phyloP scores from a whole-genome alignment of 345 rosid species.

The Gossypium bickii region DNA sequence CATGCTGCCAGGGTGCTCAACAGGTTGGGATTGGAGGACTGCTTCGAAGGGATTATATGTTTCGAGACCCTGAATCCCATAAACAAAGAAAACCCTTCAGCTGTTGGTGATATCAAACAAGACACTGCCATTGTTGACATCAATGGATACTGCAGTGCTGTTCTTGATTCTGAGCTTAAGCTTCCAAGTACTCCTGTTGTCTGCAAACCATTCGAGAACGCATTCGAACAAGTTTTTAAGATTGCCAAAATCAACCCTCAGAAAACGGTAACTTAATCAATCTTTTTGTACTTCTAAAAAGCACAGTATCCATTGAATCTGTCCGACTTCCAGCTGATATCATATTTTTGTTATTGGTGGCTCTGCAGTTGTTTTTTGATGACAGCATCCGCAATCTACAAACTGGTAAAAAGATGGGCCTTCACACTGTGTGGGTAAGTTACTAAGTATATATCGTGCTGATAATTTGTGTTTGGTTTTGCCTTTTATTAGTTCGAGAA shows the following conservation, averaged over 20 bases:
- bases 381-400: constrained; percentile 80
- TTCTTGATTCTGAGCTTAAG: constrained; percentile 23
- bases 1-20: constrained; percentile 69
- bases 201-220: constrained; percentile 84
- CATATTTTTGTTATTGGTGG: neutral
- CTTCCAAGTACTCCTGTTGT: constrained; percentile 63
- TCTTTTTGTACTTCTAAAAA: neutral
- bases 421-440: constrained; percentile 79
- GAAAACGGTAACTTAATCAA: constrained; percentile 53
- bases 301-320: neutral
- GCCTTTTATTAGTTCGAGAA: neutral
- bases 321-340: neutral
- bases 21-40: constrained; percentile 82
- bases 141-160: constrained; percentile 27
- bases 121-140: constrained; percentile 36
- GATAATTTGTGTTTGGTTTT: neutral
- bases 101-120: constrained; percentile 11
- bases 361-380: constrained; percentile 78
- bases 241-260: constrained; percentile 65
- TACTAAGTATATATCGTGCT: neutral
- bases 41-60: constrained; percentile 81
- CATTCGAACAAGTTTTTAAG: constrained; percentile 68
- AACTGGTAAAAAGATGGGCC: constrained; percentile 66
- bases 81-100: constrained; percentile 26
- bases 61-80: constrained; percentile 78